Conservation (phyloP, 495 filamentous ascomycete genomes). For the Penicillium goetzii region DNA sequence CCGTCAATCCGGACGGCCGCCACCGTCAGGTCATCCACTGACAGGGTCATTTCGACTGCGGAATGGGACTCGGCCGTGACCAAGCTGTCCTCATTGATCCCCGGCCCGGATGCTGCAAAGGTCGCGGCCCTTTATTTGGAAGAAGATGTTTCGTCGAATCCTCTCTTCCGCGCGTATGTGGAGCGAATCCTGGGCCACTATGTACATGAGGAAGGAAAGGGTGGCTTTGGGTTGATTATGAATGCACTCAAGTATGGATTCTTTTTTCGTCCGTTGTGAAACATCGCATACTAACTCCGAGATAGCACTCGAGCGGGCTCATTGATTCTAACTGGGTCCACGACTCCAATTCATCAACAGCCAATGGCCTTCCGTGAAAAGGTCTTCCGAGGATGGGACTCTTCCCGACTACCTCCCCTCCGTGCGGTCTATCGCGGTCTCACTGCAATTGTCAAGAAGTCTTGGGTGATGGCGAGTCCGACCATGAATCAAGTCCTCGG, state of each 20-base stretch:
- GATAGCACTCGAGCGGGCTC: constrained; percentile 70
- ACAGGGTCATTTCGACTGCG: constrained; percentile 41
- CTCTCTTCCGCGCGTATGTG: constrained; percentile 48
- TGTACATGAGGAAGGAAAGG: constrained; percentile 51
- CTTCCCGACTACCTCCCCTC: constrained; percentile 61
- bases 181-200: constrained; percentile 48
- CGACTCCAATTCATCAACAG: constrained; percentile 64
- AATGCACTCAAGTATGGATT: constrained; percentile 56
- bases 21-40: constrained; percentile 26
- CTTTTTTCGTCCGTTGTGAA: neutral
- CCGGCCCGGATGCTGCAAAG: constrained; percentile 34
- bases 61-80: constrained; percentile 40
- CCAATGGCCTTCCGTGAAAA: constrained; percentile 61
- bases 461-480: constrained; percentile 64
- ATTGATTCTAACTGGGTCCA: constrained; percentile 66
- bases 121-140: constrained; percentile 49
- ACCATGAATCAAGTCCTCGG: constrained; percentile 60
- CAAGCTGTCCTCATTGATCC: constrained; percentile 34
- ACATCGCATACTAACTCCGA: constrained; percentile 14
- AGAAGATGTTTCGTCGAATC: constrained; percentile 54
- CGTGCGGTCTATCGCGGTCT: constrained; percentile 61
- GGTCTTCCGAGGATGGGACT: constrained; percentile 61
- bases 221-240: constrained; percentile 55
- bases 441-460: constrained; percentile 54
- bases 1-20: constrained; percentile 50